These are phyloP conservation scores for Metschnikowia borealis DNA, from an alignment of 805 yeast genomes.

Conservation along the genomic window DNA sequence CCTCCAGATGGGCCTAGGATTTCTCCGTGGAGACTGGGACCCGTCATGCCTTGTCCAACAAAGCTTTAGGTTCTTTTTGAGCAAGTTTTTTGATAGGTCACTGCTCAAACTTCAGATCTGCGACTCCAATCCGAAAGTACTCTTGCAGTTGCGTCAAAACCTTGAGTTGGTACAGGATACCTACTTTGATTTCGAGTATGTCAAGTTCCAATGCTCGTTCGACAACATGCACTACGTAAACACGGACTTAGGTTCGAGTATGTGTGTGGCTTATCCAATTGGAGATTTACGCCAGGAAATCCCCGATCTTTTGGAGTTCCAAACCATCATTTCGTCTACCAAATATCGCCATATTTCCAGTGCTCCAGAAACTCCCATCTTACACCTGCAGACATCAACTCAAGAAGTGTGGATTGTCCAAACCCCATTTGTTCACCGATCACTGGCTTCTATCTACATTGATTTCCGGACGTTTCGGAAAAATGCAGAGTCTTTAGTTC, in stretches of 20 bases:
- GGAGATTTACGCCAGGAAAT: neutral
- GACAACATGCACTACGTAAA: neutral
- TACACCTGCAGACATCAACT: neutral
- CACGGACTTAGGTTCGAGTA: neutral
- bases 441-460: slow-evolving; percentile 34
- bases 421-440: neutral
- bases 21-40: slow-evolving; percentile 2
- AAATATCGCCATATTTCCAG: neutral
- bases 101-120: slow-evolving; percentile 1
- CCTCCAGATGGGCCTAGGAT: slow-evolving; percentile 1
- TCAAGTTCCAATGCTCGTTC: neutral
- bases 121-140: neutral
- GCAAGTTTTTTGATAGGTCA: neutral
- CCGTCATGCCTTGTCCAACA: neutral
- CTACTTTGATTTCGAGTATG: slow-evolving; percentile 12
- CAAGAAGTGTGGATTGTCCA: neutral
- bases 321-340: neutral
- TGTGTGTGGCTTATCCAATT: neutral
- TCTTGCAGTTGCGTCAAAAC: neutral
- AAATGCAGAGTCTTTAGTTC: slow-evolving; percentile 38
- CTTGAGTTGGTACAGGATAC: neutral
- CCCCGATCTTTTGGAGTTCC: slow-evolving; percentile 1
- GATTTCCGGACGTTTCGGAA: slow-evolving; percentile 37
- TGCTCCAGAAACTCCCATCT: neutral
- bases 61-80: neutral